phyloP scores from a whole-genome alignment of 2,329 filamentous ascomycete species.

The Metarhizium guizhouense region DNA sequence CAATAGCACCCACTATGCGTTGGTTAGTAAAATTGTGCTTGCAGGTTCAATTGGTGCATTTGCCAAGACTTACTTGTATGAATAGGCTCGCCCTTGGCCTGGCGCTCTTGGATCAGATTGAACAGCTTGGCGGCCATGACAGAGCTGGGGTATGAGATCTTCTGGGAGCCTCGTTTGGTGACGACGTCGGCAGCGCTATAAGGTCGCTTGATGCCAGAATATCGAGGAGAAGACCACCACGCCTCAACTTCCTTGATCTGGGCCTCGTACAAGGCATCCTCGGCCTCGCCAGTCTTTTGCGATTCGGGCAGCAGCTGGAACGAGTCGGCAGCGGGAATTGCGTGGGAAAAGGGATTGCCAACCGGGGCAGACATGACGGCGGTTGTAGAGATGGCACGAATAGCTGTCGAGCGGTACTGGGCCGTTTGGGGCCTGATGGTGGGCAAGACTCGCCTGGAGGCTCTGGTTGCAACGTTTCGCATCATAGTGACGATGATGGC shows the following conservation, averaged over 20 bases:
- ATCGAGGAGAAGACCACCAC: constrained; percentile 86
- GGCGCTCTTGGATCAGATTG: constrained; percentile 71
- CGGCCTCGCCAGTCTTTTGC: constrained; percentile 68
- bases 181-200: constrained; percentile 89
- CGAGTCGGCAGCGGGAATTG: constrained; percentile 51
- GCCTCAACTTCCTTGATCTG: constrained; percentile 78
- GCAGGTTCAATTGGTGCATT: background rate
- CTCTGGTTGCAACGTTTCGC: constrained; percentile 22
- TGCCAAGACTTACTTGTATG: constrained; percentile 64
- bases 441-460: constrained; percentile 18
- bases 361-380: constrained; percentile 19
- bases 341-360: constrained; percentile 19
- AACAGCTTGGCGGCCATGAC: constrained; percentile 94
- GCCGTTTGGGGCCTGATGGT: constrained; percentile 11
- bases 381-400: constrained; percentile 23
- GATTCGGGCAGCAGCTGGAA: constrained; percentile 78
- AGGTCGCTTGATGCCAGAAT: constrained; percentile 79
- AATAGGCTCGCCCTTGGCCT: constrained; percentile 73
- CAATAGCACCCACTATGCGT: constrained; percentile 79
- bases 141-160: constrained; percentile 84
- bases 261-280: constrained; percentile 77
- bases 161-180: constrained; percentile 80
- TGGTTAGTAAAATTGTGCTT: background rate
- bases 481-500: constrained; percentile 15
- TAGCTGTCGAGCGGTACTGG: constrained; percentile 10